A percentile compares a stretch with the other conserved stretches of the same genome.
These are phyloP conservation scores for Ambispora gerdemannii DNA, from an alignment of 192 early-diverging fungal genomes.

Conservation along the genomic window DNA sequence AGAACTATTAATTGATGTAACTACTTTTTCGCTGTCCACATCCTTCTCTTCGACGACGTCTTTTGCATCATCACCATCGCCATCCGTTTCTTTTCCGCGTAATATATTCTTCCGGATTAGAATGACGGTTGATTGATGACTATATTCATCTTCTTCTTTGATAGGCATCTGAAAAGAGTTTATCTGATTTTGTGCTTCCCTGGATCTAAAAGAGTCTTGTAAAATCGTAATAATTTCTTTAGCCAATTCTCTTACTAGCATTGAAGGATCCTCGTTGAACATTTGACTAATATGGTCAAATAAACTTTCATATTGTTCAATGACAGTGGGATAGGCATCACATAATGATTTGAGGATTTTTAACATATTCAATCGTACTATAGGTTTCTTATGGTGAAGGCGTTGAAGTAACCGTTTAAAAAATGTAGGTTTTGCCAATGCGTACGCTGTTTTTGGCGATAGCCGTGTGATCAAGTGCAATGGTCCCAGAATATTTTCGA, in stretches of 20 bases:
- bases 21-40: no score
- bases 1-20: no score
- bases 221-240: conserved; percentile 41
- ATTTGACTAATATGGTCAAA: conserved; percentile 35
- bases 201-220: conserved; percentile 2
- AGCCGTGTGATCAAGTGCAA: conserved; percentile 48
- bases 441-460: conserved; percentile 35
- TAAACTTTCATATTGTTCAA: conserved; percentile 35
- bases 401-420: conserved; percentile 38
- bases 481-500: conserved; percentile 54
- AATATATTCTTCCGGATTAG: neutral
- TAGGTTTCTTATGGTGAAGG: conserved; percentile 45
- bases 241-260: conserved; percentile 50
- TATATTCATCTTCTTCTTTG: neutral
- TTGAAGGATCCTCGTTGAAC: conserved; percentile 44
- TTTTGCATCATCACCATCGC: neutral
- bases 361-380: conserved; percentile 50
- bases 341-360: conserved; percentile 45
- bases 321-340: conserved; percentile 42
- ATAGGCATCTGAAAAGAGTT: neutral
- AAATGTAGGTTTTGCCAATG: conserved; percentile 38
- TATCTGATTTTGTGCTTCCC: neutral
- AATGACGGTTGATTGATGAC: neutral
- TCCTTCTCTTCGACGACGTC: neutral
- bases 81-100: neutral